Conservation (phyloP, 129 eudicot genomes). For the Logfia minima region DNA sequence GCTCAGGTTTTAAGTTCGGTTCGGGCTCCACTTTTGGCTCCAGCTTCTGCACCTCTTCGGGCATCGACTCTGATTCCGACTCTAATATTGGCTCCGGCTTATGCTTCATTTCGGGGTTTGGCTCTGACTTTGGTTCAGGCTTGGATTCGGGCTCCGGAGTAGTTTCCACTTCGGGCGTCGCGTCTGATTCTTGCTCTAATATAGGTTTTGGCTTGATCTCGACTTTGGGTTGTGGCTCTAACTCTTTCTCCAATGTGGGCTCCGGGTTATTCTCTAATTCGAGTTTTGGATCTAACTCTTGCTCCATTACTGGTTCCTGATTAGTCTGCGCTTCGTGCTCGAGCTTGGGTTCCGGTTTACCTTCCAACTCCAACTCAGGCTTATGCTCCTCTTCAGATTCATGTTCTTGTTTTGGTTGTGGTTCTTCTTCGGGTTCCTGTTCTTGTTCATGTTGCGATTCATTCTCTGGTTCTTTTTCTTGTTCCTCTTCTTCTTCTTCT, state of each 20-base stretch:
- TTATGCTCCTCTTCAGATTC: neutral
- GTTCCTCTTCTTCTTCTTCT: neutral
- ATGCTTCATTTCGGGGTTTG: neutral
- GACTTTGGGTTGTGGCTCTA: neutral
- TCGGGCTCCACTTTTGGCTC: neutral
- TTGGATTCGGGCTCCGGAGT: neutral
- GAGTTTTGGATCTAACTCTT: neutral
- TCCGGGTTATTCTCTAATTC: neutral
- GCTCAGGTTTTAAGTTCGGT: conserved; percentile 1
- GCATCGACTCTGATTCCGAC: neutral
- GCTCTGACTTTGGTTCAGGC: neutral
- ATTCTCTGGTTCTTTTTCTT: neutral
- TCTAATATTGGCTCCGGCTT: neutral
- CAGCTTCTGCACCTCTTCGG: neutral
- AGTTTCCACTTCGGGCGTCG: neutral
- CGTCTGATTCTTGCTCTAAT: neutral
- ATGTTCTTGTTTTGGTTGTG: neutral
- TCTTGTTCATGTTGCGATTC: neutral
- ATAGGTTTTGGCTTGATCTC: neutral
- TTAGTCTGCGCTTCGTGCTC: neutral
- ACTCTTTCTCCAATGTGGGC: neutral
- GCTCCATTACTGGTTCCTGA: neutral
- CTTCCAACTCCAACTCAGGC: neutral
- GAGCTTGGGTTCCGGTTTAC: neutral
- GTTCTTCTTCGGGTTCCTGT: neutral